A percentile compares a stretch with the other conserved stretches of the same genome.
Evolutionary conservation across 495 filamentous ascomycete species (phyloP).

Genomic region (Neurospora sp.): DNA sequence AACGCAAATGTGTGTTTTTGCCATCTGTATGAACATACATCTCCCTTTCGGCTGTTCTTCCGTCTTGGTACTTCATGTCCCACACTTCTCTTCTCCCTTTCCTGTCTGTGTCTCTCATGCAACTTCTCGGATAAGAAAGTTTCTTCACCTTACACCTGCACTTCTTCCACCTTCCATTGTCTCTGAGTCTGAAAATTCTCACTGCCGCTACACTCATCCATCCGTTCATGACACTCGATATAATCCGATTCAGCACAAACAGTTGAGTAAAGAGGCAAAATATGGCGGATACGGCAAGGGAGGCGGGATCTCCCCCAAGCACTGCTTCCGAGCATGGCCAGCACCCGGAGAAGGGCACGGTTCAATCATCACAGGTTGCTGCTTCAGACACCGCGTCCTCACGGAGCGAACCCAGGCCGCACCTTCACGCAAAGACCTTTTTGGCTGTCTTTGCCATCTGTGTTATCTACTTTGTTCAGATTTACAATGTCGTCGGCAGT

Average conservation of each 20-base stretch:
- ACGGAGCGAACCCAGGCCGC: conserved; percentile 11
- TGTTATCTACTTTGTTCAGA: conserved; percentile 24
- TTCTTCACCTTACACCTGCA: background rate
- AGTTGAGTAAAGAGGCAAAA: background rate
- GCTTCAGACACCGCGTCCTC: background rate
- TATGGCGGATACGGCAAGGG: background rate
- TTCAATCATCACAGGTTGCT: background rate
- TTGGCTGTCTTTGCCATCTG: conserved; percentile 22
- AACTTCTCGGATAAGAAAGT: background rate
- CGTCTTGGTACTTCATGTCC: background rate
- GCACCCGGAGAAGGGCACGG: conserved; percentile 3
- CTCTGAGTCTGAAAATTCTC: background rate
- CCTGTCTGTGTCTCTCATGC: background rate
- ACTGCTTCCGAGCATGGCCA: background rate
- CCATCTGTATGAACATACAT: background rate
- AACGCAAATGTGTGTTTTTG: background rate
- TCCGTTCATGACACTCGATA: background rate
- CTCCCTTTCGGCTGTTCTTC: background rate
- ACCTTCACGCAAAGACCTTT: conserved; percentile 24
- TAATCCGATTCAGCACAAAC: background rate
- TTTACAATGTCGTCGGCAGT: conserved; percentile 20
- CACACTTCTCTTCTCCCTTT: background rate
- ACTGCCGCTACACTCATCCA: background rate
- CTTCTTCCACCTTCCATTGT: background rate
- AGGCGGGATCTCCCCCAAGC: background rate